Evolutionary conservation across 768 basidiomycete genomes (phyloP).

Genomic region (Auriscalpium vulgare): DNA sequence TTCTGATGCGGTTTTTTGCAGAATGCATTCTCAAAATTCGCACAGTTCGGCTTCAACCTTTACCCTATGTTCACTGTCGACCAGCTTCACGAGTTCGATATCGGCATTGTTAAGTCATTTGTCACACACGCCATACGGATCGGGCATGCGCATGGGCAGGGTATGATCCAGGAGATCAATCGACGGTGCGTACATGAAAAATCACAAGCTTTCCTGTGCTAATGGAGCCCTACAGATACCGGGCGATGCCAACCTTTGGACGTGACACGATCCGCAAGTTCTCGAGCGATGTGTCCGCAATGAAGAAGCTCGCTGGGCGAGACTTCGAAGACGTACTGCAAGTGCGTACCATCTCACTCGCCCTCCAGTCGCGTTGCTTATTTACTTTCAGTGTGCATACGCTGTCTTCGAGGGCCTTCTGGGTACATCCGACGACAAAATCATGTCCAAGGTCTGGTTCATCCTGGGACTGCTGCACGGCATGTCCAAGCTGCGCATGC

Average conservation of each 20-base stretch:
- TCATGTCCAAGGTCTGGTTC: slow-evolving; percentile 23
- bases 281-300: slow-evolving; percentile 15
- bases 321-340: slow-evolving; percentile 24
- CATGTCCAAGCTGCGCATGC: slow-evolving; percentile 29
- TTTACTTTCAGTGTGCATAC: not conserved
- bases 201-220: not conserved
- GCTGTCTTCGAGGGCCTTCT: slow-evolving; percentile 19
- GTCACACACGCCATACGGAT: slow-evolving; percentile 22
- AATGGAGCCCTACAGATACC: slow-evolving; percentile 8
- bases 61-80: slow-evolving; percentile 22
- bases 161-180: slow-evolving; percentile 4
- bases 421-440: slow-evolving; percentile 10
- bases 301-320: slow-evolving; percentile 22
- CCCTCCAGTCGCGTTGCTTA: no score
- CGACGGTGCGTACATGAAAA: not conserved
- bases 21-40: slow-evolving; percentile 26
- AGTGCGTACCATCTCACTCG: slow-evolving; percentile 3
- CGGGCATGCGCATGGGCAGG: slow-evolving; percentile 6
- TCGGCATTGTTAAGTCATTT: slow-evolving; percentile 26
- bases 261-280: slow-evolving; percentile 18
- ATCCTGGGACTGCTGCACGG: no score
- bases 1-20: not conserved
- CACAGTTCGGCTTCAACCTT: slow-evolving; percentile 18
- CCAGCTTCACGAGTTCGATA: slow-evolving; percentile 27
- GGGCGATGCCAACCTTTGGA: slow-evolving; percentile 16